Conservation (phyloP, 257 asterid genomes). For the Eustoma russellianum region DNA sequence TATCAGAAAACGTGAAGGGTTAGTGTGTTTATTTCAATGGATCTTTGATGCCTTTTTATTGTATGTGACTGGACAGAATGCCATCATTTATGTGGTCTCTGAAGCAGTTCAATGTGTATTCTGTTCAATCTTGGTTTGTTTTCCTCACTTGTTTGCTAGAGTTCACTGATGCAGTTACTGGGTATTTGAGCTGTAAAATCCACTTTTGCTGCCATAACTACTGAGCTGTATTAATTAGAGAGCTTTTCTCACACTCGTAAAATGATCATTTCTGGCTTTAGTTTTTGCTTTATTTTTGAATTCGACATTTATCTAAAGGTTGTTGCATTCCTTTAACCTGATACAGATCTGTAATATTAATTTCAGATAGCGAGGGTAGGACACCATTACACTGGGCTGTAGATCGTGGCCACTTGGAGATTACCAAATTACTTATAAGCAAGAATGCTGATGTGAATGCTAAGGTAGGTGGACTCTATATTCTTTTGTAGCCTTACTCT, state of each 20-base stretch:
- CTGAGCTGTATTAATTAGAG: no score
- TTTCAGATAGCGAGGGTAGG: slow-evolving; percentile 94
- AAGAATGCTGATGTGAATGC: slow-evolving; percentile 72
- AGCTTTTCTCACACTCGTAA: no score
- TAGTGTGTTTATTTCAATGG: slow-evolving; percentile 6
- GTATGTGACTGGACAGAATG: no score
- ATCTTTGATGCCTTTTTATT: not conserved
- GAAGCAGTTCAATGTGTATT: no score
- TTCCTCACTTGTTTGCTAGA: no score
- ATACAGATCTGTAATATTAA: slow-evolving; percentile 10
- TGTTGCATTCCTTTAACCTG: slow-evolving; percentile 2
- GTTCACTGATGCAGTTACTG: no score
- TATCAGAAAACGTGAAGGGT: slow-evolving; percentile 73
- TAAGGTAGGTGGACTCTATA: slow-evolving; percentile 38
- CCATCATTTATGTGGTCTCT: no score
- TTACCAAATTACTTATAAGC: slow-evolving; percentile 52
- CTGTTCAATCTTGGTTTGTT: no score
- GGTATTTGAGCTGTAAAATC: no score
- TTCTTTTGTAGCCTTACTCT: slow-evolving; percentile 2
- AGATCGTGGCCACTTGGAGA: slow-evolving; percentile 82
- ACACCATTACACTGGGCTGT: slow-evolving; percentile 99
- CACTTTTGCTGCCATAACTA: no score
- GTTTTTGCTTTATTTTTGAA: not conserved
- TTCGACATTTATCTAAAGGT: not conserved
- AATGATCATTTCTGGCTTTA: not conserved